Base-by-base conservation (phyloP, 768 basidiomycete species). In the Sutorius australiensis region DNA sequence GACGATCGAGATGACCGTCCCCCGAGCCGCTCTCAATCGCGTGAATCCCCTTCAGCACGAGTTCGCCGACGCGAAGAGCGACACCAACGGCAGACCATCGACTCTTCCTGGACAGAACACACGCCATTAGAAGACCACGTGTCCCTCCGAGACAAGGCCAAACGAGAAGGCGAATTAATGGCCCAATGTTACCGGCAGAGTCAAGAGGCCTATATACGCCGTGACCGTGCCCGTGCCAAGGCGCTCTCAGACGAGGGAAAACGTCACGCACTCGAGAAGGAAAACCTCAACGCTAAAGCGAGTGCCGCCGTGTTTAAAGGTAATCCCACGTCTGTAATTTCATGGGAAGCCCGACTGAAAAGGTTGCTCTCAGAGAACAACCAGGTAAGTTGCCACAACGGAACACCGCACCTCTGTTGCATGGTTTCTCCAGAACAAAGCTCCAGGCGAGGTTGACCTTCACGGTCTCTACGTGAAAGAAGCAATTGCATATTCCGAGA, bases 381-480 rank as follows among this genome's bases (percentile, higher is more conserved):
- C 73, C 79, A 73, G 70, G 87, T 84, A 54, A 41, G 48, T 33
- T 24, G 36, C 6, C 11, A 17, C 13, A 9, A 19, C n/a, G 13
- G 6, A 19, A 19, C 3, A 24, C 21, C 32, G 12, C 36, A 45
- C 40, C 21, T 43, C 47, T 39, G 47, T 33, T 54, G 31, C 36
- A 62, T 2, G 16, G 3, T 3, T 19, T 47, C 49, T 28, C 60
- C 60, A 86, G 81, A 80, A 86, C 56, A 86, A 80, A 41, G 68
- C 77, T 50, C 75, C 78, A 3, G 84, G 84, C 2, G 85, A 92
- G 67, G 75, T 97, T 43, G 95, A 98, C 70, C 73, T 98, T 38
- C 95, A 98, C 67, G 92, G 92, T 8, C 76, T 98, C 5, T 95
- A 88, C 67, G 93, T 95, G 53, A 91, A 91, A 64, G 95, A 98